Evolutionary conservation across 2,329 filamentous ascomycete species (phyloP), one percentile per base, ranked within the genome.

Genomic region (Stemphylium beticola): DNA sequence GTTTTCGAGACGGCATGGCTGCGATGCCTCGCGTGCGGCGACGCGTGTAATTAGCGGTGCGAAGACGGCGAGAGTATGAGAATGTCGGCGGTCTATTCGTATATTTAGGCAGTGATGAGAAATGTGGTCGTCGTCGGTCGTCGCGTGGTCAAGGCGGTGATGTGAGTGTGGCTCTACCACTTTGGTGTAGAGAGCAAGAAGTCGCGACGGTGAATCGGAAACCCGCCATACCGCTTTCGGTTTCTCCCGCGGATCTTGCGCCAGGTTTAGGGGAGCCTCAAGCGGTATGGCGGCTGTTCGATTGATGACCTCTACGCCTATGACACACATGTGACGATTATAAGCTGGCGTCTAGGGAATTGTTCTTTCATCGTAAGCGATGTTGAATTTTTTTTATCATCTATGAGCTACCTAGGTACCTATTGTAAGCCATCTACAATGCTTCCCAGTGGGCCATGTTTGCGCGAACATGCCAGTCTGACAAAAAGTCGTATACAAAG

Each of bases 1-100:
- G 74, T 65, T 77, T 77, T 57, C 74, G 64, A 31, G 74, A 67
- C 36, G 67, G 69, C 74, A 76, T 76, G 58, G 53, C 66, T 62
- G 54, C 41, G 57, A 60, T 57, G 60, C 64, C 64, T 67, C 63
- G 65, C 61, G 49, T 53, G 62, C 52, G 67, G 65, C 71, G 69
- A 73, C 71, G 73, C 71, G 73, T 74, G 60, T 47, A 51, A 55
- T 38, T 40, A 36, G 37, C 33, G 44, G 18, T 40, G 18, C 7
- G 29, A 17, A 22, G 12, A 34, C 15, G 15, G 18, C 36, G 31
- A 26, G 34, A 29, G n/a, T 14, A 20, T 9, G 34, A 51, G 37
- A 12, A 14, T n/a, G 40, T 24, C 17, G 26, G 4, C 18, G 26
- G 31, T 4, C 24, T 14, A 42, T 52, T 22, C 32, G 20, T 24